phyloP scores from a whole-genome alignment of 1,284 basidiomycete genomes.

The Fistulinella cinereoalba region DNA sequence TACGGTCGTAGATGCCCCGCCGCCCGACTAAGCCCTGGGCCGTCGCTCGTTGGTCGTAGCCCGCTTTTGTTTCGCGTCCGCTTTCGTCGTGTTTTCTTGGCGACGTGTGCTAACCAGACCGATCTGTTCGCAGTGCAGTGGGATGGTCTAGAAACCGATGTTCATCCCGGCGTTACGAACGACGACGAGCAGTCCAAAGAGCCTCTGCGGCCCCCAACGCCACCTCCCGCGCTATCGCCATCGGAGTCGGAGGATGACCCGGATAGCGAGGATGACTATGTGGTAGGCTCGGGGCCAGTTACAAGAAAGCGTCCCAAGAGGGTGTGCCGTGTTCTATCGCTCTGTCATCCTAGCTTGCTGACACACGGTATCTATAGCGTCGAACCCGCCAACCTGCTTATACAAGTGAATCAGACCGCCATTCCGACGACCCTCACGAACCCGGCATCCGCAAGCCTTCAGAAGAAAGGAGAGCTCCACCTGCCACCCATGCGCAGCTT shows the following conservation, averaged over 20 bases:
- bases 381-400: conserved; percentile 38
- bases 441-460: conserved; percentile 21
- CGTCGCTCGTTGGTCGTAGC: no score
- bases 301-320: conserved; percentile 36
- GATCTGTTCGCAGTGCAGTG: conserved; percentile 55
- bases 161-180: conserved; percentile 35
- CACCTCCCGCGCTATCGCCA: conserved; percentile 31
- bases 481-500: conserved; percentile 16
- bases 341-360: conserved; percentile 12
- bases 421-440: conserved; percentile 32
- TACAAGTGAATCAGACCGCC: conserved; percentile 44
- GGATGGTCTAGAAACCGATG: conserved; percentile 60
- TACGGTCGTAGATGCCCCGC: conserved; percentile 26
- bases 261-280: conserved; percentile 68
- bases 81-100: conserved; percentile 12
- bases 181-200: conserved; percentile 22
- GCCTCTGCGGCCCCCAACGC: conserved; percentile 18
- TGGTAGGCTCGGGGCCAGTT: conserved; percentile 43
- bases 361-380: conserved; percentile 31
- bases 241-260: conserved; percentile 53
- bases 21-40: conserved; percentile 14
- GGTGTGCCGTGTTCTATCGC: conserved; percentile 39
- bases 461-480: conserved; percentile 22
- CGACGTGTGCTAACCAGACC: conserved; percentile 27
- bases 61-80: conserved; percentile 13